Conservation (phyloP, 805 yeast genomes). For the Pichia nanzhaoensis region DNA sequence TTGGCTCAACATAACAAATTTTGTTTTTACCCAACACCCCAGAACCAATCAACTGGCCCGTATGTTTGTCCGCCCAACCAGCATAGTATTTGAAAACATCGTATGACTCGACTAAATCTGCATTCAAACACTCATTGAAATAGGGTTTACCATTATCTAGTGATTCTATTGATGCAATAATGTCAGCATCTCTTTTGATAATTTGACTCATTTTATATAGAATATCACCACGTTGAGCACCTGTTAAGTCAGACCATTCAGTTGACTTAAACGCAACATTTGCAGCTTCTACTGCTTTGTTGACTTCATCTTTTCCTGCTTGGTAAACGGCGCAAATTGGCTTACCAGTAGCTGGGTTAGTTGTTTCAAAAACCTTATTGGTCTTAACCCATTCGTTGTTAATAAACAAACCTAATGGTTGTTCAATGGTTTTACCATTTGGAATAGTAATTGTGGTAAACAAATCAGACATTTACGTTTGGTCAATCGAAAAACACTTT, state of each 20-base stretch:
- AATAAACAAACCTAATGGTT: constrained; percentile 50
- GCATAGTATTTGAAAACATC: constrained; percentile 57
- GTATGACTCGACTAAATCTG: constrained; percentile 26
- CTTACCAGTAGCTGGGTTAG: constrained; percentile 46
- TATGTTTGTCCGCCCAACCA: constrained; percentile 72
- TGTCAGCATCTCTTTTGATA: constrained; percentile 43
- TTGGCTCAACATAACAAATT: constrained; percentile 46
- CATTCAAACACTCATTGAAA: constrained; percentile 38
- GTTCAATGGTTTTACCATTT: constrained; percentile 26
- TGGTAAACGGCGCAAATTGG: constrained; percentile 50
- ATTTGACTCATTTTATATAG: constrained; percentile 46
- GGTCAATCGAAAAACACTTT: neutral
- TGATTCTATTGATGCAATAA: constrained; percentile 49
- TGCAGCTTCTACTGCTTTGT: constrained; percentile 62
- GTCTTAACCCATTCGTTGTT: constrained; percentile 44
- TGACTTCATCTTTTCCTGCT: constrained; percentile 54
- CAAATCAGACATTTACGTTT: constrained; percentile 13
- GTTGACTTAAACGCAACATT: constrained; percentile 46
- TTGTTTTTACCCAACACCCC: constrained; percentile 34
- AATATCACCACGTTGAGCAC: constrained; percentile 46
- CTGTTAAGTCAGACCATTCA: constrained; percentile 42
- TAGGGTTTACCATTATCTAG: constrained; percentile 53
- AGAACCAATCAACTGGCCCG: constrained; percentile 49
- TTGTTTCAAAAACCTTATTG: constrained; percentile 19
- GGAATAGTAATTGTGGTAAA: constrained; percentile 27